Evolutionary conservation across 2,329 filamentous ascomycete species (phyloP), one percentile per base, ranked within the genome.

Genomic region (Colletotrichum tofieldiae): DNA sequence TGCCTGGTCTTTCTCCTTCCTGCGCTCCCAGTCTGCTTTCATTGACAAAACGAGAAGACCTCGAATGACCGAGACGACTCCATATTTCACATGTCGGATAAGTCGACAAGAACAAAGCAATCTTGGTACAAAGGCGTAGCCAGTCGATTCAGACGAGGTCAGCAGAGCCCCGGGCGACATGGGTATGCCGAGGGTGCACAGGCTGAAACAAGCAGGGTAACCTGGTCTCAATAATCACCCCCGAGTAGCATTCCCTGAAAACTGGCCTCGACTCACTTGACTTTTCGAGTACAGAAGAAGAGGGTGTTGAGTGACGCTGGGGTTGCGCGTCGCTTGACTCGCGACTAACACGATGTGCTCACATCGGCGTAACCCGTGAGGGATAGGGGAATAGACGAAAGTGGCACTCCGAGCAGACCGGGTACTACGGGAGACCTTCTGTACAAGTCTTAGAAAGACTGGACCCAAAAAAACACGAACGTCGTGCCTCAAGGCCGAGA

Each of bases 191-290:
- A 55, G 49, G 49, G 61, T 51, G 18, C 37, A 64, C 39, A 41
- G 47, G 49, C 61, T 64, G 49, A 55, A 64, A 54, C 61, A n/a
- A 54, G 61, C 47, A 45, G 61, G 49, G 49, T 35, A 41, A 6
- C 23, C 49, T 52, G 26, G 49, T 41, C 37, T 14, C 54, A 52
- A 64, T 37, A 23, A 54, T 3, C 35, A 6, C 6, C 37, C 1
- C 3, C 14, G 45, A 16, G 32, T 32, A 39, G 23, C 18, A 11
- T 32, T 41, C 37, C 37, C 61, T n/a, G 12, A 18, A 54, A 5
- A 37, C 26, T 12, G 23, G 23, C 16, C 35, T 43, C 49, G 18
- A 41, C 16, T 51, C 32, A n/a, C 23, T 32, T 64, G 16, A 54
- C 35, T 54, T 54, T 32, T 18, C 23, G 26, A 54, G 11, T 64